Conservation (phyloP, 1,284 basidiomycete genomes). For the Taiwanofungus camphoratus region DNA sequence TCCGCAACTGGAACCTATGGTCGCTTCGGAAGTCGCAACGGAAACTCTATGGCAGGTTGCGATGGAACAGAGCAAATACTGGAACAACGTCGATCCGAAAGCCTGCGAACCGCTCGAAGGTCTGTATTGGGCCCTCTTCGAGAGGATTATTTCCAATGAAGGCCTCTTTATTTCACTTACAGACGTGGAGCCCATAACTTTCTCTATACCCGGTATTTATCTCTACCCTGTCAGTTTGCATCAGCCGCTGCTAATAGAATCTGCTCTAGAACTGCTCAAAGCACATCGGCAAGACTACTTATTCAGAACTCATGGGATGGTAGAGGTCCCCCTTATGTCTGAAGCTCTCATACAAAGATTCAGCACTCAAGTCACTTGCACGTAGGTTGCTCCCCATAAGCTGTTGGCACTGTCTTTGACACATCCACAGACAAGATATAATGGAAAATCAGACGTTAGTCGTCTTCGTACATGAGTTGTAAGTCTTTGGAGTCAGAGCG, state of each 20-base stretch:
- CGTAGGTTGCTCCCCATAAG: conserved; percentile 42
- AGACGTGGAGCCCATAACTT: conserved; percentile 55
- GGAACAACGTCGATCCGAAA: conserved; percentile 81
- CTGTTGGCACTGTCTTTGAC: conserved; percentile 2
- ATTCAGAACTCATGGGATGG: conserved; percentile 66
- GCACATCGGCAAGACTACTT: conserved; percentile 78
- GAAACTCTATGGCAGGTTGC: conserved; percentile 88
- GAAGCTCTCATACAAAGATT: conserved; percentile 64
- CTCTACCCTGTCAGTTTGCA: neutral
- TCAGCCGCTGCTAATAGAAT: neutral
- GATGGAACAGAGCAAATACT: conserved; percentile 82
- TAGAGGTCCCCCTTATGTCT: conserved; percentile 74
- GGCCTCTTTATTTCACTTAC: conserved; percentile 11
- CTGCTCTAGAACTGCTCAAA: conserved; percentile 68
- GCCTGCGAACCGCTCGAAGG: conserved; percentile 76
- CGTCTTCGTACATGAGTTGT: conserved; percentile 91
- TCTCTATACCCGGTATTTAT: conserved; percentile 58
- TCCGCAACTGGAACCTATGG: conserved; percentile 61
- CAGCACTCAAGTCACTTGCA: conserved; percentile 79
- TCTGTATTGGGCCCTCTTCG: conserved; percentile 21
- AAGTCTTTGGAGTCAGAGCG: conserved; percentile 24
- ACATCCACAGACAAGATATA: conserved; percentile 49
- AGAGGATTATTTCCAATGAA: too few species aligned
- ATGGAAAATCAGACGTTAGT: conserved; percentile 69
- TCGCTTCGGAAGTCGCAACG: conserved; percentile 73